Base-by-base conservation (phyloP, 306 rosid genomes). In the Vicia villosa region DNA sequence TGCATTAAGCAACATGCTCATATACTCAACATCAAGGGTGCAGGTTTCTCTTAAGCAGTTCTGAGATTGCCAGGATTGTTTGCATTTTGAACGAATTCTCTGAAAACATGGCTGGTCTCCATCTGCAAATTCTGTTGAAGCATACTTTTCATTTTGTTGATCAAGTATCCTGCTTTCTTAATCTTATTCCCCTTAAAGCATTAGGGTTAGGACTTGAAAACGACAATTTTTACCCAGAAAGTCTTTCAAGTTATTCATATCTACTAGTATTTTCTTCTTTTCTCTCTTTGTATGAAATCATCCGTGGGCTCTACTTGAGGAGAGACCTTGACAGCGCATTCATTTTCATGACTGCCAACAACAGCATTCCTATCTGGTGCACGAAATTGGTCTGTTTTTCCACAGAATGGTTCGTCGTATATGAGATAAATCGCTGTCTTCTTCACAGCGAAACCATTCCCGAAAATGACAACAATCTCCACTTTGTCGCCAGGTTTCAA, bases 401-500 rank as follows among this genome's bases (percentile, higher is more conserved):
- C n/a, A n/a, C n/a, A n/a, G n/a, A n/a, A n/a, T n/a, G n/a, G n/a
- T 36, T 56, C 41, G 12, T 60, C 50, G 43, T 57, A 75, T n/a
- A 58, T 8, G 15, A 75, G 69, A 67, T 74, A 65, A 65, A 55
- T 2, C 30, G 59, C 5, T 9, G 72, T 55, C 60, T 65, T 42
- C 40, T 14, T 65, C 60, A 55, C 67, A 63, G 0, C 32, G 47
- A 74, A 13, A 15, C 5, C 7, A 5, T 36, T 21, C 16, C 3
- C 60, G 34, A 66, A 66, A 21, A 54, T 13, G 56, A 57, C 61
- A 6, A 75, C 62, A 7, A 66, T 16, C 26, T 56, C 30, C 28
- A 74, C 68, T 56, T 66, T 56, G 52, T 74, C 60, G 4, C 68
- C 62, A 3, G 71, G 15, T 38, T 66, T 52, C 10, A 57, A 28